Evolutionary conservation across 2,329 filamentous ascomycete species (phyloP).

Genomic region (Fusarium sacchari): DNA sequence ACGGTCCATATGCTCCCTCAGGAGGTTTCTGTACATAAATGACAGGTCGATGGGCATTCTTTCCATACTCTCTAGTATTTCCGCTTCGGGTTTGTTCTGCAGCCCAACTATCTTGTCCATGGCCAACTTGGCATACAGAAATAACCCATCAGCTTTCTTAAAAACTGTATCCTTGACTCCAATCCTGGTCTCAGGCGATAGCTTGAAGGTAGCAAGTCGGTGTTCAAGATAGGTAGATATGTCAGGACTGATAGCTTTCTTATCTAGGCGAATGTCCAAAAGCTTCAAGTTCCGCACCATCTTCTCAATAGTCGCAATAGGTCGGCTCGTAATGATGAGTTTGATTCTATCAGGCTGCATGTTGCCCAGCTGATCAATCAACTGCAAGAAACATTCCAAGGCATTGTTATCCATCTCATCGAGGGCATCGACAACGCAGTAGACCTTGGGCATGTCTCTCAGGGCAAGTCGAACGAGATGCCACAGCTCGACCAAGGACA

Average conservation of each 20-base stretch:
- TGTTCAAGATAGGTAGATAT: constrained; percentile 51
- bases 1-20: constrained; percentile 17
- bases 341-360: constrained; percentile 50
- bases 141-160: constrained; percentile 19
- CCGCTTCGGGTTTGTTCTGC: background rate
- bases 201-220: constrained; percentile 16
- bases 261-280: constrained; percentile 50
- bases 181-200: constrained; percentile 26
- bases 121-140: constrained; percentile 32
- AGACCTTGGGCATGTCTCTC: constrained; percentile 42
- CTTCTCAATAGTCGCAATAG: constrained; percentile 45
- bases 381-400: constrained; percentile 43
- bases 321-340: constrained; percentile 56
- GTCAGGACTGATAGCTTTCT: constrained; percentile 51
- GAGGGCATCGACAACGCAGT: constrained; percentile 55
- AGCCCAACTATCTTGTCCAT: constrained; percentile 10
- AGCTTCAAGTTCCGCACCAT: background rate
- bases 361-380: constrained; percentile 47
- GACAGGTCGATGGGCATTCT: constrained; percentile 14
- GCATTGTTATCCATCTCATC: constrained; percentile 58
- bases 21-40: constrained; percentile 8
- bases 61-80: background rate
- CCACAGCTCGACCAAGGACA: constrained; percentile 44
- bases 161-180: background rate
- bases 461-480: constrained; percentile 42